phyloP scores from a whole-genome alignment of 2,329 filamentous ascomycete genomes.

The Cordyceps farinosa region DNA sequence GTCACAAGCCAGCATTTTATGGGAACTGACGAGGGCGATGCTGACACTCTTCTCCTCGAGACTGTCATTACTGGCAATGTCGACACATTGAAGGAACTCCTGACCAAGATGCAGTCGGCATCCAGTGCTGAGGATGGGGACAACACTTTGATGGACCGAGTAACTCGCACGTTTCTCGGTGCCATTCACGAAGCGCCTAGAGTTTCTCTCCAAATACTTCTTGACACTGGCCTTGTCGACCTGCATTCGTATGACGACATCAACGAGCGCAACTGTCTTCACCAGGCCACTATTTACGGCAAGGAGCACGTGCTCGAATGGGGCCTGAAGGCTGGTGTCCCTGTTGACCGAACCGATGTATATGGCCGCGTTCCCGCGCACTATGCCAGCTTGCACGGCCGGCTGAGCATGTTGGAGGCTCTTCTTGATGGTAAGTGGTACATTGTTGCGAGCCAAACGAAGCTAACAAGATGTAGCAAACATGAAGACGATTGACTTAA shows the following conservation, averaged over 20 bases:
- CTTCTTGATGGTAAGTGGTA: constrained; percentile 58
- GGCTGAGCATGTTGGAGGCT: constrained; percentile 75
- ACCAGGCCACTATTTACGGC: constrained; percentile 94
- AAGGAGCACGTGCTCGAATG: constrained; percentile 73
- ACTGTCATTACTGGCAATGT: constrained; percentile 80
- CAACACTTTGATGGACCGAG: constrained; percentile 61
- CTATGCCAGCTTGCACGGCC: constrained; percentile 93
- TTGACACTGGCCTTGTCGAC: constrained; percentile 80
- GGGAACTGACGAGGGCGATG: constrained; percentile 82
- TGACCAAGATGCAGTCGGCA: constrained; percentile 63
- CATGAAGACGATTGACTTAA: constrained; percentile 74
- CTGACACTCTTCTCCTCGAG: constrained; percentile 83
- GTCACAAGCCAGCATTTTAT: constrained; percentile 63
- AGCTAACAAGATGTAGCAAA: constrained; percentile 45
- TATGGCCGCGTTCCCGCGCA: constrained; percentile 92
- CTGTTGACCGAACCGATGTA: constrained; percentile 79
- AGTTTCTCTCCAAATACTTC: constrained; percentile 68
- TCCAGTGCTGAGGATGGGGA: constrained; percentile 52
- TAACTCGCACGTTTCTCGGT: constrained; percentile 86
- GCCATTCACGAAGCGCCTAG: constrained; percentile 82
- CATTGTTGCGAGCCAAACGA: background rate
- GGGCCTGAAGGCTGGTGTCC: constrained; percentile 71
- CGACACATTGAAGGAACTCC: constrained; percentile 72
- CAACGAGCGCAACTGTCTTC: constrained; percentile 92
- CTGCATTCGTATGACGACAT: constrained; percentile 95